Percentiles rank a stretch among this genome's conserved stretches.
phyloP scores from a whole-genome alignment of 495 filamentous ascomycete genomes.

The Letharia lupina region DNA sequence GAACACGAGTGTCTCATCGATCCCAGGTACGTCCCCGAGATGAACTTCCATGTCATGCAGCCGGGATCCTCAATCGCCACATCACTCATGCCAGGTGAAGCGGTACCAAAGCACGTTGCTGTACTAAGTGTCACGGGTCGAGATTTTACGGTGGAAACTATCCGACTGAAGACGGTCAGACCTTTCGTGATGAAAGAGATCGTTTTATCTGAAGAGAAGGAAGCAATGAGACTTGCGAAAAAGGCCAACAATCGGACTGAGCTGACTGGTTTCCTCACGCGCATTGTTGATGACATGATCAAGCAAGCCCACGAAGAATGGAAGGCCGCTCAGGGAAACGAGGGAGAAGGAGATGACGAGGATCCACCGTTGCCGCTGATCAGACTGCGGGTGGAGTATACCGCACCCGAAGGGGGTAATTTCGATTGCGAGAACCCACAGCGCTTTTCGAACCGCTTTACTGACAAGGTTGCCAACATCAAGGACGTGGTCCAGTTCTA shows the following conservation, averaged over 20 bases:
- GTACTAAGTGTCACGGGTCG: conserved; percentile 77
- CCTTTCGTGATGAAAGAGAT: conserved; percentile 88
- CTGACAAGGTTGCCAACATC: conserved; percentile 80
- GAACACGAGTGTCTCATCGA: conserved; percentile 95
- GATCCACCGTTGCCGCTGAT: conserved; percentile 70
- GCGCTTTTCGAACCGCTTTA: conserved; percentile 90
- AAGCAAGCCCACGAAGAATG: conserved; percentile 75
- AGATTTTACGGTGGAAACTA: conserved; percentile 71
- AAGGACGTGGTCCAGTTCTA: conserved; percentile 92
- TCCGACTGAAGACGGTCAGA: conserved; percentile 77
- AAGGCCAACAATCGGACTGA: conserved; percentile 74
- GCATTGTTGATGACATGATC: conserved; percentile 76
- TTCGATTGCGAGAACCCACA: conserved; percentile 95
- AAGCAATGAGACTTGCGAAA: conserved; percentile 66
- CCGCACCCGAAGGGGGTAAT: conserved; percentile 73
- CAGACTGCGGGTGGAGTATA: conserved; percentile 82
- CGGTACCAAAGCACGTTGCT: conserved; percentile 82
- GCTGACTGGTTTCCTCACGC: conserved; percentile 65
- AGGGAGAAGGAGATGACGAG: conserved; percentile 45
- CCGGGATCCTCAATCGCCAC: conserved; percentile 95
- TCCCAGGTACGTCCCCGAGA: conserved; percentile 72
- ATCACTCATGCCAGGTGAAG: conserved; percentile 82
- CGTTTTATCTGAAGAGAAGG: conserved; percentile 62
- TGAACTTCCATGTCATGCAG: conserved; percentile 90
- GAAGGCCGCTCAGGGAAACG: conserved; percentile 58